These are phyloP conservation scores for Spinellus fusiger DNA, from an alignment of 192 early-diverging fungal genomes.

Conservation along the genomic window DNA sequence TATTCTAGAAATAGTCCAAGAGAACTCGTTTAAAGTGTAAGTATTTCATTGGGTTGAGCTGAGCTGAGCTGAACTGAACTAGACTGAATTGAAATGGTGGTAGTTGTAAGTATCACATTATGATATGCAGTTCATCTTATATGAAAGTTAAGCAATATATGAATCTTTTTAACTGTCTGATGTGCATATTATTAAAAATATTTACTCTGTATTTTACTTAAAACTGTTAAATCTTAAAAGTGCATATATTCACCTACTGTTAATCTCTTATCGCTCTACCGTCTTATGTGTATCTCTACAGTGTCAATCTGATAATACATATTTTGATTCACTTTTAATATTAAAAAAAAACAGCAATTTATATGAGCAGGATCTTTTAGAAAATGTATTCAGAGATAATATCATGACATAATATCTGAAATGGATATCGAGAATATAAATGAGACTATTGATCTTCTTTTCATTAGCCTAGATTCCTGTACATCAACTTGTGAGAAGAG, in stretches of 20 bases:
- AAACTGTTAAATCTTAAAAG: no score
- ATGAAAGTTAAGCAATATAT: slow-evolving; percentile 50
- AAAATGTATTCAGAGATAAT: neutral
- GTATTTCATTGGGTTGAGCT: neutral
- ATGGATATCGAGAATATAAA: no score
- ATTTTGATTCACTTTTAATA: slow-evolving; percentile 21
- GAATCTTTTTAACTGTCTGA: slow-evolving; percentile 22
- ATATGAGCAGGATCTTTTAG: slow-evolving; percentile 51
- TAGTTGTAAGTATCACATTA: slow-evolving; percentile 68
- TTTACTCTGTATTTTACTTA: no score
- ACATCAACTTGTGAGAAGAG: slow-evolving; percentile 70
- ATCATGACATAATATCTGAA: neutral
- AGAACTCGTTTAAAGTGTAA: no score
- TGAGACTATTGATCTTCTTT: neutral
- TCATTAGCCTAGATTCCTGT: slow-evolving; percentile 63
- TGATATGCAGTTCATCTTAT: slow-evolving; percentile 67
- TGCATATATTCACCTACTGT: no score
- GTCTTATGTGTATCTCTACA: no score
- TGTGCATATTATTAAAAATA: slow-evolving; percentile 12
- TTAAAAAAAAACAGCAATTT: slow-evolving; percentile 19
- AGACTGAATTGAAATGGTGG: slow-evolving; percentile 60
- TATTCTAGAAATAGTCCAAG: no score
- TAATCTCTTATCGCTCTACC: no score
- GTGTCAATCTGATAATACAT: slow-evolving; percentile 8
- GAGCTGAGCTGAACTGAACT: neutral